These are phyloP conservation scores for Globisporangium carolinianum DNA, from an alignment of 352 stramenopile species.

Conservation along the genomic window DNA sequence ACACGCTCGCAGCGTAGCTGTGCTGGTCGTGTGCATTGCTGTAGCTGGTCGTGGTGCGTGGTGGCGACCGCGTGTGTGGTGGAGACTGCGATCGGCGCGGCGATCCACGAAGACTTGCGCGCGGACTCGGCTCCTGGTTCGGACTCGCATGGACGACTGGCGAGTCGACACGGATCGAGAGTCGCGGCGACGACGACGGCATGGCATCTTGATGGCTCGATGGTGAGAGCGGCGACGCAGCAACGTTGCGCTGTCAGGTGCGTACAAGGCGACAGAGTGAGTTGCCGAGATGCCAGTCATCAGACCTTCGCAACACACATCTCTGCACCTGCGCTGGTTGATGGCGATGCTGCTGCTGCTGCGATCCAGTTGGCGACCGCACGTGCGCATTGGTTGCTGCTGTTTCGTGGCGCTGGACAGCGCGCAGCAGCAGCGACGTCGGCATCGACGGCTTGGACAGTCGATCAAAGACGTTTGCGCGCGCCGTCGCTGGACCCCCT, in stretches of 20 bases:
- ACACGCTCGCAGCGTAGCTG: constrained; percentile 42
- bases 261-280: background rate
- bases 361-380: too few relatives aligned
- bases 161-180: constrained; percentile 8
- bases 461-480: constrained; percentile 36
- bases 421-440: constrained; percentile 12
- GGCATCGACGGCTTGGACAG: constrained; percentile 19
- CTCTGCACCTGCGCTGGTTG: background rate
- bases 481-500: background rate
- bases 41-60: constrained; percentile 1
- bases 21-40: constrained; percentile 1
- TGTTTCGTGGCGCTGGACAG: background rate
- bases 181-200: background rate
- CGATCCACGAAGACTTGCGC: constrained; percentile 3
- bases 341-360: background rate
- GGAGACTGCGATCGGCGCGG: constrained; percentile 18
- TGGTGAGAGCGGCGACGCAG: background rate
- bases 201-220: background rate
- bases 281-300: background rate
- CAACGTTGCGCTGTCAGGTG: background rate
- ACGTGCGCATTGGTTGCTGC: background rate
- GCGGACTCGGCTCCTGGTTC: constrained; percentile 13
- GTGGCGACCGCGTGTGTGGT: constrained; percentile 6
- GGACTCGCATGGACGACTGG: constrained; percentile 3
- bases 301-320: too few relatives aligned